A percentile compares a stretch with the other conserved stretches of the same genome.
Conservation (phyloP, 495 filamentous ascomycete genomes). For the Glonium stellatum region DNA sequence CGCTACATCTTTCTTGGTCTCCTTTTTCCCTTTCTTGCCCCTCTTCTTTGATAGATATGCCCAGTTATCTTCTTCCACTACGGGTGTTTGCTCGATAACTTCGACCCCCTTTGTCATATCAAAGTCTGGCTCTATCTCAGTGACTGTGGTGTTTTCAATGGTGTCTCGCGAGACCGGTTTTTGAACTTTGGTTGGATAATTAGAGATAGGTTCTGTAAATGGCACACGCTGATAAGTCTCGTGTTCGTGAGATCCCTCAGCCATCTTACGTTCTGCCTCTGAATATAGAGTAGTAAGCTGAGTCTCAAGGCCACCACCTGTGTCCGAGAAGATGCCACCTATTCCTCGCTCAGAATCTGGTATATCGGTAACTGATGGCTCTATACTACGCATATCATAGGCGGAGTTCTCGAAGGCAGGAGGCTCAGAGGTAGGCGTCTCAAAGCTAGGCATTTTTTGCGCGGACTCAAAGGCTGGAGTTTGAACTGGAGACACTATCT, state of each 20-base stretch:
- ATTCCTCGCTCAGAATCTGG: neutral
- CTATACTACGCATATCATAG: neutral
- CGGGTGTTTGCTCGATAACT: neutral
- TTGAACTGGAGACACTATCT: neutral
- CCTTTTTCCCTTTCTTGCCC: slow-evolving; percentile 23
- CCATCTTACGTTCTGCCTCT: too few relatives aligned
- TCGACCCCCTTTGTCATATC: neutral
- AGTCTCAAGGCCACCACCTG: neutral
- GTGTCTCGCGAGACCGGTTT: neutral
- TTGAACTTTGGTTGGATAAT: neutral
- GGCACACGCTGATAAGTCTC: neutral
- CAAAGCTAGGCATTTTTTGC: slow-evolving; percentile 11
- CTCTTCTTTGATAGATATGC: slow-evolving; percentile 31
- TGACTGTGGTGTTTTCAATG: neutral
- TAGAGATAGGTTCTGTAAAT: too few relatives aligned
- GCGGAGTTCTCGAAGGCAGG: slow-evolving; percentile 19
- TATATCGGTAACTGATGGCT: neutral
- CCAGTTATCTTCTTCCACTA: slow-evolving; percentile 18
- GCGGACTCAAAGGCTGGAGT: slow-evolving; percentile 8
- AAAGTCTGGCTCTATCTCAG: neutral
- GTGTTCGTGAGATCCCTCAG: neutral
- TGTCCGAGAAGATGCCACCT: neutral
- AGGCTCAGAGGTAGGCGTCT: slow-evolving; percentile 15
- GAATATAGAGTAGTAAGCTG: neutral
- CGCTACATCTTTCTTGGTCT: slow-evolving; percentile 5